Evolutionary conservation across 176 grass and related monocot genomes (phyloP), one percentile per base, ranked within the genome.

Genomic region (Zoysia pacifica): DNA sequence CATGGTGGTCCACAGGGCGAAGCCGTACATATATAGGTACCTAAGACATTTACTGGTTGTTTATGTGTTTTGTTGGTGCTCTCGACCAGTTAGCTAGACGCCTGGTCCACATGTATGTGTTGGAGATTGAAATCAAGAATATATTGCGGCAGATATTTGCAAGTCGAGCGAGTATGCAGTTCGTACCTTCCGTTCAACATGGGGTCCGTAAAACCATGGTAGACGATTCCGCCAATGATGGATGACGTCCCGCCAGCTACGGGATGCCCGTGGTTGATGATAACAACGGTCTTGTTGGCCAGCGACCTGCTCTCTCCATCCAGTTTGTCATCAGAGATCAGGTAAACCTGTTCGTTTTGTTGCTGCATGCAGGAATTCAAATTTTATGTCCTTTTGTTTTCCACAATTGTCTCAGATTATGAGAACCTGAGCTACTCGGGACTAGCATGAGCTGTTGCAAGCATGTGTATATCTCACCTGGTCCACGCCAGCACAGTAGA

Each of bases 401-500:
- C 28, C 28, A 28, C 28, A 28, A 28, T 28, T 28, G 28, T 28
- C 28, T 28, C 28, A 28, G 28, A 28, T 28, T 28, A 28, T 28
- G 28, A 28, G 28, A 28, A 28, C 28, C 0, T 28, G 28, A 28
- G 28, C 28, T 28, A 28, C 28, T 28, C 28, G 28, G 28, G 28
- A 28, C 28, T 28, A 28, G 28, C 28, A 28, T 28, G 28, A 28
- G 28, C 28, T 28, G 28, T 28, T 28, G 28, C 28, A 28, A 28
- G 28, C 28, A 28, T 28, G 28, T 28, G 2, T 16, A 39, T 87
- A 28, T 28, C 28, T 28, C 28, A 91, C 89, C 86, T 85, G 45
- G 43, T 86, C 90, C 16, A 88, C 76, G 63, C 88, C 85, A 64
- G 87, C 87, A 79, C 93, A 97, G 69, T 87, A 97, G 51, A 28